Evolutionary conservation across 208 protist species (phyloP).

Genomic region (Zelonia costaricensis): DNA sequence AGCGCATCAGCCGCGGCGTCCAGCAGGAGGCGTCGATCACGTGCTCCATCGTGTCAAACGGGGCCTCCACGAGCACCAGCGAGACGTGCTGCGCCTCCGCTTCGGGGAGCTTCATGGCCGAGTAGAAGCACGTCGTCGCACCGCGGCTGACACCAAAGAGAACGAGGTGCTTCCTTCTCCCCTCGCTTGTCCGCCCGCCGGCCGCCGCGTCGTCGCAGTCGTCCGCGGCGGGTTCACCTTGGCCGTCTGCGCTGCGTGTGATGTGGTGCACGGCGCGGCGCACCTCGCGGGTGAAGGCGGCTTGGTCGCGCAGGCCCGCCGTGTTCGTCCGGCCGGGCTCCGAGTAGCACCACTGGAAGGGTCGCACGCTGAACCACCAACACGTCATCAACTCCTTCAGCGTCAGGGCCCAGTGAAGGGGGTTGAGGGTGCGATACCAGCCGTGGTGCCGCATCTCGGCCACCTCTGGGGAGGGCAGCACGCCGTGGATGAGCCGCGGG

Average conservation of each 20-base stretch:
- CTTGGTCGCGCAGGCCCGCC: slow-evolving; percentile 67
- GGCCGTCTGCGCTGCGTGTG: slow-evolving; percentile 2
- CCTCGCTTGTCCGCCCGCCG: background rate
- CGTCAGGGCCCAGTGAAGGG: slow-evolving; percentile 61
- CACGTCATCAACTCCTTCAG: slow-evolving; percentile 55
- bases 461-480: slow-evolving; percentile 80
- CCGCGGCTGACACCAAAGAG: slow-evolving; percentile 87
- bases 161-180: slow-evolving; percentile 49
- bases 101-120: slow-evolving; percentile 68
- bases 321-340: slow-evolving; percentile 60
- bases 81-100: slow-evolving; percentile 74
- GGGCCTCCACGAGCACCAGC: slow-evolving; percentile 81
- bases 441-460: slow-evolving; percentile 61
- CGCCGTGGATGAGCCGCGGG: slow-evolving; percentile 73
- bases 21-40: slow-evolving; percentile 65
- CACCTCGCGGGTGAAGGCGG: slow-evolving; percentile 68
- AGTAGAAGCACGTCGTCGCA: slow-evolving; percentile 80
- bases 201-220: background rate
- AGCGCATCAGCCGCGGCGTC: slow-evolving; percentile 58
- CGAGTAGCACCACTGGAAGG: slow-evolving; percentile 60
- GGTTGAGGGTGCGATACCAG: slow-evolving; percentile 54
- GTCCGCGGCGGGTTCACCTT: background rate
- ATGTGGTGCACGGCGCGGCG: slow-evolving; percentile 57
- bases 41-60: slow-evolving; percentile 82
- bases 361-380: slow-evolving; percentile 52